Conservation (phyloP, 106 monocot genomes). For the Agapanthus africanus region DNA sequence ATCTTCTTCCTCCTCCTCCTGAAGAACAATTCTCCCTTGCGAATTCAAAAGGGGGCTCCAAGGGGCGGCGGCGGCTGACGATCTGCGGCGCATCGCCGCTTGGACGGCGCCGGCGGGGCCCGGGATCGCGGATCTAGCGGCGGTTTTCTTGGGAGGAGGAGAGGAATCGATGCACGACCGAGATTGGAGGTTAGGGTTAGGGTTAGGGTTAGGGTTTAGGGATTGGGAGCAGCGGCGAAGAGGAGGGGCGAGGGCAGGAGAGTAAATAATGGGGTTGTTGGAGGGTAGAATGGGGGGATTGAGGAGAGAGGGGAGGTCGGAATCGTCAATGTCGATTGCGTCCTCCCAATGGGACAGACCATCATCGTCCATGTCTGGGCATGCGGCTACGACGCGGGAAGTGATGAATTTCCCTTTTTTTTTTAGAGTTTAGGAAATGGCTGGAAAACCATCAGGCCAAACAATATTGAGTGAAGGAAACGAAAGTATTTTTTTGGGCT, state of each 20-base stretch:
- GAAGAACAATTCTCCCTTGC: background rate
- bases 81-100: conserved; percentile 38
- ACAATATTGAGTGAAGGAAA: too few relatives aligned
- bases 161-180: background rate
- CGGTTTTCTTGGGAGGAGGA: background rate
- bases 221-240: conserved; percentile 29
- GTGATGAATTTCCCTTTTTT: too few relatives aligned
- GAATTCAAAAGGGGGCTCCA: background rate
- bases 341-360: conserved; percentile 52
- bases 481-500: too few relatives aligned
- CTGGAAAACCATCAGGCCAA: too few relatives aligned
- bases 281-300: background rate
- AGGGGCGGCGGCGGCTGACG: conserved; percentile 2
- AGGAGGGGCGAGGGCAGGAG: conserved; percentile 9
- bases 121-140: conserved; percentile 32
- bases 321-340: conserved; percentile 55
- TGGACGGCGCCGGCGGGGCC: conserved; percentile 66
- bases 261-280: conserved; percentile 2
- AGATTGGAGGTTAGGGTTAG: conserved; percentile 1
- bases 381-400: too few relatives aligned
- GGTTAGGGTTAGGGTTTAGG: background rate
- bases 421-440: too few relatives aligned
- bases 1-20: conserved; percentile 26
- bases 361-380: too few relatives aligned
- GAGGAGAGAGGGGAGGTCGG: conserved; percentile 36